These are phyloP conservation scores for Aspergillus floridensis DNA, from an alignment of 2,329 filamentous ascomycete species.

Conservation along the genomic window DNA sequence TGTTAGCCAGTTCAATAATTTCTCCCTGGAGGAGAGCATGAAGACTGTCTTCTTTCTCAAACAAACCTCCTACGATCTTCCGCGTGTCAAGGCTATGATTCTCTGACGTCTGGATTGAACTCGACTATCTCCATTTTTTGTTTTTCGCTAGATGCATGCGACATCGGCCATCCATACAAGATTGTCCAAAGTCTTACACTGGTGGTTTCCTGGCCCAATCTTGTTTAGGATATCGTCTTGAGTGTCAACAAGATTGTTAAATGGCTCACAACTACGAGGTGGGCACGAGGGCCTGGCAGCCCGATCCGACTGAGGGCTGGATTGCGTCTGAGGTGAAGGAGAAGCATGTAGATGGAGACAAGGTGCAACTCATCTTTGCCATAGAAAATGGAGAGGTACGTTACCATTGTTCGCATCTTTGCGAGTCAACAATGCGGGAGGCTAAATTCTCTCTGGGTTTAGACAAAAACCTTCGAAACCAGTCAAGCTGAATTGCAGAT, in stretches of 20 bases:
- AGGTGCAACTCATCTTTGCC: constrained; percentile 81
- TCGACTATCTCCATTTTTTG: constrained; percentile 13
- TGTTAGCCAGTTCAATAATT: constrained; percentile 26
- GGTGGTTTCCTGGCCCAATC: constrained; percentile 16
- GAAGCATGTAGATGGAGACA: constrained; percentile 79
- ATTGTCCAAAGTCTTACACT: constrained; percentile 16
- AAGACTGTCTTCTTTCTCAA: constrained; percentile 8
- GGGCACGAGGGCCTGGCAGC: constrained; percentile 97
- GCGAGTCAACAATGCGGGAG: background rate
- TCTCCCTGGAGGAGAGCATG: constrained; percentile 18
- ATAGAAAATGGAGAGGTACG: constrained; percentile 89
- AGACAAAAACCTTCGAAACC: constrained; percentile 79
- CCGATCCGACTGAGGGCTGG: constrained; percentile 94
- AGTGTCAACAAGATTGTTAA: constrained; percentile 4
- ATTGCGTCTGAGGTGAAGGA: constrained; percentile 90
- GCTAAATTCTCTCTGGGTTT: constrained; percentile 11
- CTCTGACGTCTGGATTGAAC: constrained; percentile 13
- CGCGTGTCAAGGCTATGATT: constrained; percentile 7
- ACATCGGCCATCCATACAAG: constrained; percentile 2
- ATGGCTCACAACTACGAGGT: constrained; percentile 94
- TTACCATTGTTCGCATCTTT: constrained; percentile 5
- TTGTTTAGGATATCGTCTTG: constrained; percentile 3
- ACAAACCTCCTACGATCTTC: background rate
- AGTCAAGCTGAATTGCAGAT: constrained; percentile 72
- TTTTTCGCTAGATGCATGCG: constrained; percentile 29